A percentile compares a stretch with the other conserved stretches of the same genome.
These are phyloP conservation scores for Rubia peregrina DNA, from an alignment of 305 asterid genomes.

Conservation along the genomic window DNA sequence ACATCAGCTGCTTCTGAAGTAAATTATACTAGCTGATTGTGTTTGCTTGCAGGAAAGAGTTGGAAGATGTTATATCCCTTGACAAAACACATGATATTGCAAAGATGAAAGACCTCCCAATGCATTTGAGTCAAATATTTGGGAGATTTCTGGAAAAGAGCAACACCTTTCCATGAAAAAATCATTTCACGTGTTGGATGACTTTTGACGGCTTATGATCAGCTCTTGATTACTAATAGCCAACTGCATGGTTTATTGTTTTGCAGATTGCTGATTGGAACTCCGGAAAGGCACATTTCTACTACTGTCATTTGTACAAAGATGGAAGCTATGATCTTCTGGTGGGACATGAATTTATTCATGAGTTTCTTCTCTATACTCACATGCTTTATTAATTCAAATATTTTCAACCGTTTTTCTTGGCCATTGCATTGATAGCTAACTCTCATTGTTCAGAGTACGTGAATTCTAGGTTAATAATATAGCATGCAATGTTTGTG, in stretches of 20 bases:
- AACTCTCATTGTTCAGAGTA: too few species aligned
- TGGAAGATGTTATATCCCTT: background rate
- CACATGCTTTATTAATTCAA: too few species aligned
- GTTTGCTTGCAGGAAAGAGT: background rate
- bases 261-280: slow-evolving; percentile 2
- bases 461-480: too few species aligned
- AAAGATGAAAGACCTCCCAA: background rate
- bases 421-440: background rate
- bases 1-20: background rate
- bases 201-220: background rate
- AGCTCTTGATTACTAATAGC: background rate
- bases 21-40: background rate
- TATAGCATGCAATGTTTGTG: background rate
- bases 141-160: background rate
- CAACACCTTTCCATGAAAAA: background rate
- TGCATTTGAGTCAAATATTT: background rate
- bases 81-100: slow-evolving; percentile 13
- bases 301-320: too few species aligned
- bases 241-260: background rate
- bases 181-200: background rate
- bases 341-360: too few species aligned
- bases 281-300: slow-evolving; percentile 3
- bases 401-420: background rate
- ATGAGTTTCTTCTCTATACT: too few species aligned
- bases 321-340: too few species aligned